Percentiles rank a stretch among this genome's conserved stretches.
Evolutionary conservation across 208 protist species (phyloP).

Genomic region (Trypanosoma brucei): DNA sequence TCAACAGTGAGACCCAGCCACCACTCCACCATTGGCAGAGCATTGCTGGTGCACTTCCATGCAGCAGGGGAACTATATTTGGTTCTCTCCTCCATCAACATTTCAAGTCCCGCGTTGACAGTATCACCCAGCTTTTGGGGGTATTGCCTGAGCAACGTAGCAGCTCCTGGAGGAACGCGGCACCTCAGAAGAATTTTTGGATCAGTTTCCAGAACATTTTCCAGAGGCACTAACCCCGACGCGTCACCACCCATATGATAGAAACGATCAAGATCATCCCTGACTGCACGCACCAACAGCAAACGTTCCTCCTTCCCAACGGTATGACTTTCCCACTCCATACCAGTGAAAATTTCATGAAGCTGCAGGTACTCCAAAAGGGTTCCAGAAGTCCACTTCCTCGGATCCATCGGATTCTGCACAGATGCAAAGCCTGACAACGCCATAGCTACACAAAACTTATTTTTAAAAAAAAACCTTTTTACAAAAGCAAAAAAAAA

Average conservation of each 20-base stretch:
- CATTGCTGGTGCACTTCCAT: background rate
- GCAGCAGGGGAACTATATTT: background rate
- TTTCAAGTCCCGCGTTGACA: conserved; percentile 34
- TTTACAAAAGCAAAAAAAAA: conserved; percentile 10
- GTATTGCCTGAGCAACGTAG: conserved; percentile 29
- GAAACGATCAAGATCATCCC: conserved; percentile 16
- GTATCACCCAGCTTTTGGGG: conserved; percentile 31
- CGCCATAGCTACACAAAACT: background rate
- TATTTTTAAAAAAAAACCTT: conserved; percentile 6
- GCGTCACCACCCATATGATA: conserved; percentile 14
- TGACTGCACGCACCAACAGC: conserved; percentile 3
- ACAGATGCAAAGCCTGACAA: background rate
- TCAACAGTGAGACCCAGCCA: conserved; percentile 31
- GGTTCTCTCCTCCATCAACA: background rate
- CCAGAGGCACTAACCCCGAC: conserved; percentile 9
- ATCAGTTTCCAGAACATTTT: conserved; percentile 16
- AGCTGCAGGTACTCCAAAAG: conserved; percentile 34
- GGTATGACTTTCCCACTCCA: too few species aligned
- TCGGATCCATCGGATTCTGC: conserved; percentile 31
- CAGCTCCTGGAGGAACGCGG: conserved; percentile 23
- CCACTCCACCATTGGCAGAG: conserved; percentile 28
- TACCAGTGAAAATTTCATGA: conserved; percentile 4
- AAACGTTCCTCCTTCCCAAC: conserved; percentile 27
- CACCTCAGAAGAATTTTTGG: conserved; percentile 26
- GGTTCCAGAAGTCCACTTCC: conserved; percentile 37